Evolutionary conservation across 805 yeast species (phyloP), one percentile per base, ranked within the genome.

Genomic region (Candida ponderosae): DNA sequence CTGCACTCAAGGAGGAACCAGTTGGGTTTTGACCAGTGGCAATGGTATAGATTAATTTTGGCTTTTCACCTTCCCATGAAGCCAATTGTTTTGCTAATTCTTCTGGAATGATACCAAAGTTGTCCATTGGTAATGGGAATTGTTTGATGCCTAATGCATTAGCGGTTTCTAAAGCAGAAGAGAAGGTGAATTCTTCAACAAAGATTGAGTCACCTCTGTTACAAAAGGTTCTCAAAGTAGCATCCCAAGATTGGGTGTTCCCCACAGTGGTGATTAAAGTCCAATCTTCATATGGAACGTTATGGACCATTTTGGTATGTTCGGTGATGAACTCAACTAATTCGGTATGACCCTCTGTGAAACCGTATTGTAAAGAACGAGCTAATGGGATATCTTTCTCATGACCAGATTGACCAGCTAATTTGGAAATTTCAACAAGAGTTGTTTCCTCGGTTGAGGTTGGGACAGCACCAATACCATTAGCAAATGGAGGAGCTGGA

Each of bases 21-120:
- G 97, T 89, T 45, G 98, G 98, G 72, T 90, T 90, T 68, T 93
- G 97, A 44, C 98, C 98, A 8, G 97, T 93, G 47, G 93, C 81
- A 51, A 90, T 86, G 30, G 93, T 79, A 74, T 93, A 93, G 50
- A 90, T 68, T 42, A 90, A 66, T 61, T 82, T 87, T 47, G 97
- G 97, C 61, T 78, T 78, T 40, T 74, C 72, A 30, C 72, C 79
- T 13, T 69, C 68, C 97, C 97, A 89, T 54, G 72, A 65, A 43
- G 69, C 73, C 51, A 90, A 63, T 36, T 79, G 59, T 10, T 57
- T 48, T 29, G 69, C 89, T 38, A 90, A 66, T 35, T 74, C 72
- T 42, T 75, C 81, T 13, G 96, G 95, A 36, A 80, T 60, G 36
- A 87, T 70, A 43, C 97, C 97, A 42, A 72, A 68, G 18, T 71